Evolutionary conservation across 108 stramenopile species (phyloP).

Genomic region (Discostella pseudostelligera): DNA sequence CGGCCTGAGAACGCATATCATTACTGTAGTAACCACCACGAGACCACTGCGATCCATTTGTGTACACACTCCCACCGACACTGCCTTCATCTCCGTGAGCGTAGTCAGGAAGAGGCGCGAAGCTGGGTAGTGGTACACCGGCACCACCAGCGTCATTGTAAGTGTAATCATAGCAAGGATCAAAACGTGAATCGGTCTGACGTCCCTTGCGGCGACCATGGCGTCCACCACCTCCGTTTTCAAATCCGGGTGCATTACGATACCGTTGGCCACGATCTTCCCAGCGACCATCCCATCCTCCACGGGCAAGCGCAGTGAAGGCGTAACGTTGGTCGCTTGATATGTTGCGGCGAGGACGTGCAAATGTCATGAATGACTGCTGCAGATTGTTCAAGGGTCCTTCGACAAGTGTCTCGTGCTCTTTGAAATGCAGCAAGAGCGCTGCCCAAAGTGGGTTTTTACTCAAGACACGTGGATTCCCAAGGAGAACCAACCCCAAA

Average conservation of each 20-base stretch:
- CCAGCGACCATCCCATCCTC: constrained; percentile 90
- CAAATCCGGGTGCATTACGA: constrained; percentile 52
- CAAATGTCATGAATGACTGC: constrained; percentile 90
- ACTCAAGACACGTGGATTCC: constrained; percentile 95
- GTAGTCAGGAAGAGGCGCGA: constrained; percentile 82
- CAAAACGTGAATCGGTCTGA: constrained; percentile 81
- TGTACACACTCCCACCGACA: constrained; percentile 49
- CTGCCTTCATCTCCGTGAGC: constrained; percentile 69
- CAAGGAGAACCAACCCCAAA: constrained; percentile 90
- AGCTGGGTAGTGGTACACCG: constrained; percentile 78
- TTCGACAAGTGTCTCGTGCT: constrained; percentile 88
- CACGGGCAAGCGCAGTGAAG: constrained; percentile 87
- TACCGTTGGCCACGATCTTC: constrained; percentile 63
- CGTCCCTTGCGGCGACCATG: constrained; percentile 56
- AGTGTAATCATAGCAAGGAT: constrained; percentile 69
- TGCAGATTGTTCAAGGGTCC: constrained; percentile 92
- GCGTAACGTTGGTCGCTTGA: constrained; percentile 84
- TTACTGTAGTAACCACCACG: constrained; percentile 42
- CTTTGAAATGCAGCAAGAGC: constrained; percentile 91
- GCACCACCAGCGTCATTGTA: constrained; percentile 44
- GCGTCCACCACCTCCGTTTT: constrained; percentile 51
- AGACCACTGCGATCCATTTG: constrained; percentile 43
- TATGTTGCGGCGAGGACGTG: constrained; percentile 83
- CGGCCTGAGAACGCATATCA: constrained; percentile 50
- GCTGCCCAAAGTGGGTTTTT: constrained; percentile 97